Conservation (phyloP, 805 yeast genomes). For the Yamadazyma ubonensis region DNA sequence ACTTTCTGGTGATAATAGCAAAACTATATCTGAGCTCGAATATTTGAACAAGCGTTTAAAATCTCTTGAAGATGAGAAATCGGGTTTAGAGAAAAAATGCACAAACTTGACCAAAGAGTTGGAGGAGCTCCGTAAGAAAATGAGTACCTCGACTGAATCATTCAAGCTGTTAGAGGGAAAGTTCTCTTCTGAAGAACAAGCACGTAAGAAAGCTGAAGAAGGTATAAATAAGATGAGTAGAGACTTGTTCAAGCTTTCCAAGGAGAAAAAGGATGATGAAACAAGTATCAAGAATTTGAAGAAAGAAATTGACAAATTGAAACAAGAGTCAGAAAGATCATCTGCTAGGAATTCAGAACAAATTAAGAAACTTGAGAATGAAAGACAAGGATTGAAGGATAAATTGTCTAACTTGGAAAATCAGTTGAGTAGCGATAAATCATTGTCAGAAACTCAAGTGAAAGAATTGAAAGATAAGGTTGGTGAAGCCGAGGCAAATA, state of each 20-base stretch:
- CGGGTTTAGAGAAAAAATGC: constrained; percentile 30
- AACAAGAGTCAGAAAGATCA: constrained; percentile 34
- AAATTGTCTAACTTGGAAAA: constrained; percentile 22
- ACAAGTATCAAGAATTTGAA: constrained; percentile 42
- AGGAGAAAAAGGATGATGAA: constrained; percentile 54
- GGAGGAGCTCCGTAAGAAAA: constrained; percentile 28
- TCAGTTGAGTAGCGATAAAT: constrained; percentile 21
- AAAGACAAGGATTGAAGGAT: constrained; percentile 24
- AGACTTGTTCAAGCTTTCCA: constrained; percentile 67
- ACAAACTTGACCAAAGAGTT: constrained; percentile 29
- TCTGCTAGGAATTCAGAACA: constrained; percentile 22
- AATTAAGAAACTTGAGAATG: constrained; percentile 20
- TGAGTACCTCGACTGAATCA: constrained; percentile 22
- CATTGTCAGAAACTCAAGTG: constrained; percentile 18
- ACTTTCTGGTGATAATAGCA: constrained; percentile 20
- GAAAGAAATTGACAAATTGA: constrained; percentile 33
- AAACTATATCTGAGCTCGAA: constrained; percentile 15
- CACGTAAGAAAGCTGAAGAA: constrained; percentile 68
- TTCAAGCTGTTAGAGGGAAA: constrained; percentile 30
- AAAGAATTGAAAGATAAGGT: constrained; percentile 23
- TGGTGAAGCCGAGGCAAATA: constrained; percentile 29
- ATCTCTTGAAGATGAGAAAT: constrained; percentile 29
- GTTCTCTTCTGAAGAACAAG: constrained; percentile 32
- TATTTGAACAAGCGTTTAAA: constrained; percentile 19
- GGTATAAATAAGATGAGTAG: constrained; percentile 90